Conservation (phyloP, 1,284 basidiomycete genomes). For the Marasmius tenuissimus region DNA sequence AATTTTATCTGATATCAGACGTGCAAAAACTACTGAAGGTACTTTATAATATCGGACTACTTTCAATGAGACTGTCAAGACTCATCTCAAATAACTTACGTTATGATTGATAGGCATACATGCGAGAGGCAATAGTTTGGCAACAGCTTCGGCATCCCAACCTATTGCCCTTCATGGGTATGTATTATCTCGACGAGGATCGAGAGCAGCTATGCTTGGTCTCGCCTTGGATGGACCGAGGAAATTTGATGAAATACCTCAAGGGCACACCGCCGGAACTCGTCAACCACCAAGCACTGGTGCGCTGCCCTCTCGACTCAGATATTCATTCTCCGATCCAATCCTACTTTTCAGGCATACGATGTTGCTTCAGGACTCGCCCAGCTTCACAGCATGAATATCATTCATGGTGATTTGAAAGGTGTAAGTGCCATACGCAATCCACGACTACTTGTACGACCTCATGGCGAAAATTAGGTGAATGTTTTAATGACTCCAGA, state of each 20-base stretch:
- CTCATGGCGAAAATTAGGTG: too few species aligned
- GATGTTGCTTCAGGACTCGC: constrained; percentile 31
- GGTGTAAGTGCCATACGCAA: constrained; percentile 24
- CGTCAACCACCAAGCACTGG: constrained; percentile 22
- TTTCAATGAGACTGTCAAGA: neutral
- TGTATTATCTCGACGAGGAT: neutral
- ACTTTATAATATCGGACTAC: neutral
- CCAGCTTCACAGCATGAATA: constrained; percentile 31
- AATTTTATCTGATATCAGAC: neutral
- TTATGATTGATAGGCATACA: neutral
- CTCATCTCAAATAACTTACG: neutral
- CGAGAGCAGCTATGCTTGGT: neutral
- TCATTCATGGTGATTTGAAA: constrained; percentile 40
- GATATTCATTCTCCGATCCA: neutral
- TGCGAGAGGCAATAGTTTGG: neutral
- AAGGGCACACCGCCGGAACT: constrained; percentile 5
- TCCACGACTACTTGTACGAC: too few species aligned
- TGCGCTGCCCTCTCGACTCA: constrained; percentile 12
- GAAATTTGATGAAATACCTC: constrained; percentile 30
- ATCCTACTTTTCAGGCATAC: constrained; percentile 13
- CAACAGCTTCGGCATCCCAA: neutral
- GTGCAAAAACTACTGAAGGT: constrained; percentile 1
- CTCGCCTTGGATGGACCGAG: constrained; percentile 34
- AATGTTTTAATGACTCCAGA: constrained; percentile 25
- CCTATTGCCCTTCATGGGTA: neutral